Conservation (phyloP, 192 early-diverging fungal species). For the Dimargaris xerosporica region DNA sequence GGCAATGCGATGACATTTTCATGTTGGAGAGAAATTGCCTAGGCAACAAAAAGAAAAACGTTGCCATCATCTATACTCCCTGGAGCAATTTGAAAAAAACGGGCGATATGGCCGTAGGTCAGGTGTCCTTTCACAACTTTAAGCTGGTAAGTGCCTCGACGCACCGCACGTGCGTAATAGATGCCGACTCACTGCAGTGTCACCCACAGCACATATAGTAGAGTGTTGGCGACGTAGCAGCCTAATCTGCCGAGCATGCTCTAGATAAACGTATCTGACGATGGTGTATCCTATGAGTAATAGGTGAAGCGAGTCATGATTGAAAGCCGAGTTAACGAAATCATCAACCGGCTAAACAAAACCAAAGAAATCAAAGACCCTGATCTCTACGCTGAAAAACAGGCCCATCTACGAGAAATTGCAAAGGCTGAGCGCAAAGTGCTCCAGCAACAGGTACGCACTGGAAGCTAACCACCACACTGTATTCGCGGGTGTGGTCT, state of each 20-base stretch:
- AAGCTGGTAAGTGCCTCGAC: slow-evolving; percentile 22
- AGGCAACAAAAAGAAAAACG: slow-evolving; percentile 85
- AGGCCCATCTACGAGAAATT: slow-evolving; percentile 32
- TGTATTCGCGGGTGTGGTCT: too few relatives aligned
- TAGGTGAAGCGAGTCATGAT: slow-evolving; percentile 73
- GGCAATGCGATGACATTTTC: not conserved
- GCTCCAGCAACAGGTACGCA: too few relatives aligned
- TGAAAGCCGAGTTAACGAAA: slow-evolving; percentile 55
- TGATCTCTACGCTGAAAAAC: slow-evolving; percentile 62
- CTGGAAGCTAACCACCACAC: too few relatives aligned
- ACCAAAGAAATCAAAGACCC: slow-evolving; percentile 62
- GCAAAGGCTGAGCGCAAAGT: too few relatives aligned
- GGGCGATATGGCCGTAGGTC: slow-evolving; percentile 86
- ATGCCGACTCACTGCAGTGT: not conserved
- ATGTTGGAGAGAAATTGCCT: too few relatives aligned
- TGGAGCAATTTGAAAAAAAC: slow-evolving; percentile 85
- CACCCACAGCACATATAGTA: too few relatives aligned
- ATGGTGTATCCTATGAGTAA: not conserved
- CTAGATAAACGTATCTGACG: not conserved
- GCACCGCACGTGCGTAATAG: not conserved
- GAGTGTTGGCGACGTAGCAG: not conserved
- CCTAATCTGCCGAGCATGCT: not conserved
- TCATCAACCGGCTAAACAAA: slow-evolving; percentile 90
- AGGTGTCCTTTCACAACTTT: slow-evolving; percentile 80
- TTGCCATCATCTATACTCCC: slow-evolving; percentile 86